Conservation (phyloP, 2,329 filamentous ascomycete genomes). For the Botrytis sinoallii region DNA sequence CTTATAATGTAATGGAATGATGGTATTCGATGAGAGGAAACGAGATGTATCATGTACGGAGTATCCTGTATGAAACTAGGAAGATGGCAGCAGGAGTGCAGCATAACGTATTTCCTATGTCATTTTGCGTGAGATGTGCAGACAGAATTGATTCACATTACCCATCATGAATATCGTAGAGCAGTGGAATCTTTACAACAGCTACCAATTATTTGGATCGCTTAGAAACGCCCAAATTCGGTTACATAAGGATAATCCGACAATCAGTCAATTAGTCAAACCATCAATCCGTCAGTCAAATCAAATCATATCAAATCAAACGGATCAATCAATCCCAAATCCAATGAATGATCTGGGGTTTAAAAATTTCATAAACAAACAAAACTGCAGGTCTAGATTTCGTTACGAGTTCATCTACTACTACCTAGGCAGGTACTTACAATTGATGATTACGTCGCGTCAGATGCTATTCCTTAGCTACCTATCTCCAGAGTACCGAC, state of each 20-base stretch:
- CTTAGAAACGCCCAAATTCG: background rate
- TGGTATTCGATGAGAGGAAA: slow-evolving; percentile 12
- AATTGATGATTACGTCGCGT: background rate
- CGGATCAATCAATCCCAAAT: background rate
- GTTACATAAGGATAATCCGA: background rate
- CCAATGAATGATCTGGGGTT: background rate
- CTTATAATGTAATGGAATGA: slow-evolving; percentile 16
- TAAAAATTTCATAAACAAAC: background rate
- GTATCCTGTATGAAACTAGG: background rate
- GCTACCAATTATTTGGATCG: background rate
- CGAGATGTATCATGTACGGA: background rate
- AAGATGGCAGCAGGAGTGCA: background rate
- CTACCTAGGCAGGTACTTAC: background rate
- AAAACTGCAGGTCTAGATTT: background rate
- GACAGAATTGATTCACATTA: background rate
- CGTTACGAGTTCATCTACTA: background rate
- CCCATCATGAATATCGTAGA: background rate
- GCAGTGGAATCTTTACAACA: no score
- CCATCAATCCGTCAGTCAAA: background rate
- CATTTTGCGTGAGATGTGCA: slow-evolving; percentile 4
- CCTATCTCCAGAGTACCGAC: background rate
- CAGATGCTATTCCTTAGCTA: background rate
- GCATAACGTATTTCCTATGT: background rate
- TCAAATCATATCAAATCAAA: no score
- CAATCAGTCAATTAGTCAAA: background rate